These are phyloP conservation scores for Symbiodinium pilosum DNA, from an alignment of 73 alveolate genomes.

Conservation along the genomic window DNA sequence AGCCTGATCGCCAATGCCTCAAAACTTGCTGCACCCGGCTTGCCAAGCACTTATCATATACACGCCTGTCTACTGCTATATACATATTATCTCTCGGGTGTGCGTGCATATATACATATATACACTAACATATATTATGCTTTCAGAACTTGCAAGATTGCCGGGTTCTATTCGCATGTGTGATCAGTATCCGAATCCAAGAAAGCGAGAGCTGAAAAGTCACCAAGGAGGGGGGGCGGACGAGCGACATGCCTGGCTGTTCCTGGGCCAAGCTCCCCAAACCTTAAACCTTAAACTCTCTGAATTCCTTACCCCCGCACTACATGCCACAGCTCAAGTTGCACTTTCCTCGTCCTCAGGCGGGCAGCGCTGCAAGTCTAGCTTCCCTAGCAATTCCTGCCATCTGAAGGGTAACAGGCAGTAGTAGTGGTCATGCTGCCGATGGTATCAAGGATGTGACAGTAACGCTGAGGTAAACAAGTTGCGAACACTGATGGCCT, in stretches of 20 bases:
- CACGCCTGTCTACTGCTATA: too few species aligned
- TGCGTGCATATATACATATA: too few species aligned
- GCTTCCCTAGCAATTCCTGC: not conserved
- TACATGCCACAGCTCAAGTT: not conserved
- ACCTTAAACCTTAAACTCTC: not conserved
- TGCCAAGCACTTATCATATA: too few species aligned
- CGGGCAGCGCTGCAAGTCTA: not conserved
- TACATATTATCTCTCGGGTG: too few species aligned
- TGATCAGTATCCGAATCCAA: not conserved
- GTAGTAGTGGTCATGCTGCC: too few species aligned
- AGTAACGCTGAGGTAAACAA: too few species aligned
- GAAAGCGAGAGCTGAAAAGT: conserved; percentile 8
- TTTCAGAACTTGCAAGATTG: not conserved
- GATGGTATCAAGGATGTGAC: too few species aligned
- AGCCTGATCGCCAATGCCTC: not conserved
- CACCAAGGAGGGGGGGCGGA: not conserved
- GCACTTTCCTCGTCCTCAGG: not conserved
- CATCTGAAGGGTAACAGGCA: too few species aligned
- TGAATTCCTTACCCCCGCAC: not conserved
- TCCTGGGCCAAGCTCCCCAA: not conserved
- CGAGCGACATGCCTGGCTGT: not conserved
- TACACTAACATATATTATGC: too few species aligned
- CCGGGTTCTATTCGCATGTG: not conserved
- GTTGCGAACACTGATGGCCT: too few species aligned
- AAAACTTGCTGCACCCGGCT: not conserved